Conservation (phyloP, 2,329 filamentous ascomycete genomes). For the Ceratocystis huliohia region DNA sequence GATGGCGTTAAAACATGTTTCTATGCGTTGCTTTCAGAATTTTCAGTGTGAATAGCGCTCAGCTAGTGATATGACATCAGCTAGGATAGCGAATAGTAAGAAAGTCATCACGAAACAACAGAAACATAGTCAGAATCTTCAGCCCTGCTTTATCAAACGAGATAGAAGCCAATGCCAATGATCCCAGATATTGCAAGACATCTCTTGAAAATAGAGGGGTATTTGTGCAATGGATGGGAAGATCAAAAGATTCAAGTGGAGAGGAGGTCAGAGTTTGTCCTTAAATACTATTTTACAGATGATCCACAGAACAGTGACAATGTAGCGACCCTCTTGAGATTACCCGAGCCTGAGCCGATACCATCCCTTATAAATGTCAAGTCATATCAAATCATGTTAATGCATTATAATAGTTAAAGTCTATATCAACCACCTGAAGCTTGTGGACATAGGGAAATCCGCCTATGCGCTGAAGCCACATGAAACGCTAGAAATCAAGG, state of each 20-base stretch:
- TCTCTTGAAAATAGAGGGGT: background rate
- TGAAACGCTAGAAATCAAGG: background rate
- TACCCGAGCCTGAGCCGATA: background rate
- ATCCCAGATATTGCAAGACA: background rate
- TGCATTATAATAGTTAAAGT: constrained; percentile 2
- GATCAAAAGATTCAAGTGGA: too few species aligned
- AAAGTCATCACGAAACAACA: constrained; percentile 21
- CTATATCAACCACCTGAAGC: constrained; percentile 1
- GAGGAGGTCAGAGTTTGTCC: background rate
- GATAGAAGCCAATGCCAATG: constrained; percentile 7
- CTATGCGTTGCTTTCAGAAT: constrained; percentile 20
- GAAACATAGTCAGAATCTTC: constrained; percentile 6
- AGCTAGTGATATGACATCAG: constrained; percentile 10
- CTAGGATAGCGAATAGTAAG: constrained; percentile 8
- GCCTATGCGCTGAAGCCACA: background rate
- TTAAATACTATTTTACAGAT: background rate
- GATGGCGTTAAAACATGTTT: background rate
- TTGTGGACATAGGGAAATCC: background rate
- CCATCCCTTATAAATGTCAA: background rate
- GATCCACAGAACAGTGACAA: background rate
- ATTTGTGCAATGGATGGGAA: background rate
- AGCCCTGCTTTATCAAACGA: constrained; percentile 8
- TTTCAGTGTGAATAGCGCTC: constrained; percentile 22
- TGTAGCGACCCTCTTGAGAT: background rate
- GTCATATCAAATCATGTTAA: background rate